A percentile compares a stretch with the other conserved stretches of the same genome.
Conservation (phyloP, 2,329 filamentous ascomycete genomes). For the Cladosporium phlei region DNA sequence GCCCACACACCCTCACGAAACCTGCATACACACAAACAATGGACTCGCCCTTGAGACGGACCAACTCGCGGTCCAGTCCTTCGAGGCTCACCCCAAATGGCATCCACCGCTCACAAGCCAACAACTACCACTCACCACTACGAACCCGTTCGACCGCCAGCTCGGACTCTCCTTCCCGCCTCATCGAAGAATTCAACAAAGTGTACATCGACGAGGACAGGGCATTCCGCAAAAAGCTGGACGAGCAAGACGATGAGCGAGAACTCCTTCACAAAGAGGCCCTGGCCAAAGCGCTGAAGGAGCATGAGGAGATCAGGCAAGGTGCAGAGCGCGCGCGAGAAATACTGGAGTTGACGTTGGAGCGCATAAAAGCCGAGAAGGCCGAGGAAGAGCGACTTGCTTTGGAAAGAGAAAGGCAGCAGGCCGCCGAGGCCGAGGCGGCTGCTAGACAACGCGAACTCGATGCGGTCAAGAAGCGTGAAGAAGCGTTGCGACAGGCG, state of each 20-base stretch:
- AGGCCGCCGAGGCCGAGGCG: slow-evolving; percentile 40
- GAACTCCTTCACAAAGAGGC: slow-evolving; percentile 61
- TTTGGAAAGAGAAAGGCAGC: slow-evolving; percentile 39
- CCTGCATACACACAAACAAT: neutral
- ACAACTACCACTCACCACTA: slow-evolving; percentile 1
- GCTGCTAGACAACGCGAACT: slow-evolving; percentile 24
- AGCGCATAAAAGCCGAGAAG: slow-evolving; percentile 30
- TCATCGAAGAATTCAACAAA: slow-evolving; percentile 39
- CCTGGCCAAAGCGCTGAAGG: slow-evolving; percentile 59
- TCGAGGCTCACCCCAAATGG: slow-evolving; percentile 10
- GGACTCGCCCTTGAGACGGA: slow-evolving; percentile 10
- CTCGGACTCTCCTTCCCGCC: slow-evolving; percentile 18
- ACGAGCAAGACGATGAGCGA: slow-evolving; percentile 58
- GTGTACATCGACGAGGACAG: slow-evolving; percentile 40
- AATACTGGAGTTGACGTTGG: slow-evolving; percentile 42
- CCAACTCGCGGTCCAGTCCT: slow-evolving; percentile 11
- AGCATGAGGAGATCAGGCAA: slow-evolving; percentile 61
- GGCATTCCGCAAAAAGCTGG: slow-evolving; percentile 54
- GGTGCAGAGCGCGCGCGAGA: slow-evolving; percentile 52
- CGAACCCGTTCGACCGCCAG: slow-evolving; percentile 11
- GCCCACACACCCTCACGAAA: too few species aligned
- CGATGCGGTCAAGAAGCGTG: slow-evolving; percentile 23
- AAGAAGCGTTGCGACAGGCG: slow-evolving; percentile 21
- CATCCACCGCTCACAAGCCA: slow-evolving; percentile 9
- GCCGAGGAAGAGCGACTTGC: slow-evolving; percentile 35